Evolutionary conservation across 108 stramenopile species (phyloP).

Genomic region (Chaetoceros muelleri): DNA sequence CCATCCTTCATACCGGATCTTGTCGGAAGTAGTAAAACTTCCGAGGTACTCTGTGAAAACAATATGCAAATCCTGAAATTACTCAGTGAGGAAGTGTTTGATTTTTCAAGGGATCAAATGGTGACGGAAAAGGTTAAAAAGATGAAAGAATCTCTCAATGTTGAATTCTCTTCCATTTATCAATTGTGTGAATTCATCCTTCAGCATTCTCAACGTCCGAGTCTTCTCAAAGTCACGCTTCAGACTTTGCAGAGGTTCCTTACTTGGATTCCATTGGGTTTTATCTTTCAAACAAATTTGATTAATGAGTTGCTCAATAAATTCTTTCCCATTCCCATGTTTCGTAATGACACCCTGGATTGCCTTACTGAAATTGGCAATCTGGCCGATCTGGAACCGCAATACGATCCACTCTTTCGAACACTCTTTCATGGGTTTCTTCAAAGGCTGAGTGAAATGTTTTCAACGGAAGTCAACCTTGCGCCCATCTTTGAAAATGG

Average conservation of each 20-base stretch:
- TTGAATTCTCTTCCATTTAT: conserved; percentile 93
- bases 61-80: conserved; percentile 99
- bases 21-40: conserved; percentile 80
- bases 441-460: conserved; percentile 55
- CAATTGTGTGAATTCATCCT: conserved; percentile 96
- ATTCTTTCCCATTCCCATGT: conserved; percentile 86
- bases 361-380: conserved; percentile 97
- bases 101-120: conserved; percentile 95
- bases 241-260: conserved; percentile 94
- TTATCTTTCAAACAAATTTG: conserved; percentile 94
- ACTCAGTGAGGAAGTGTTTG: conserved; percentile 97
- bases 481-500: conserved; percentile 79
- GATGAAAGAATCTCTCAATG: conserved; percentile 84
- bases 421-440: conserved; percentile 76
- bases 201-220: conserved; percentile 71
- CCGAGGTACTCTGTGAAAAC: conserved; percentile 96
- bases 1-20: conserved; percentile 96
- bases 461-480: conserved; percentile 82
- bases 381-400: conserved; percentile 77
- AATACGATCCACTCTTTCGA: conserved; percentile 86
- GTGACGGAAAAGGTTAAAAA: conserved; percentile 86
- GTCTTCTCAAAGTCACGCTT: conserved; percentile 83
- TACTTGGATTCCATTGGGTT: conserved; percentile 97
- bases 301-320: conserved; percentile 83
- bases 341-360: conserved; percentile 90